Percentiles rank a stretch among this genome's conserved stretches.
Evolutionary conservation across 805 yeast species (phyloP).

Genomic region (Ogataea corticis): DNA sequence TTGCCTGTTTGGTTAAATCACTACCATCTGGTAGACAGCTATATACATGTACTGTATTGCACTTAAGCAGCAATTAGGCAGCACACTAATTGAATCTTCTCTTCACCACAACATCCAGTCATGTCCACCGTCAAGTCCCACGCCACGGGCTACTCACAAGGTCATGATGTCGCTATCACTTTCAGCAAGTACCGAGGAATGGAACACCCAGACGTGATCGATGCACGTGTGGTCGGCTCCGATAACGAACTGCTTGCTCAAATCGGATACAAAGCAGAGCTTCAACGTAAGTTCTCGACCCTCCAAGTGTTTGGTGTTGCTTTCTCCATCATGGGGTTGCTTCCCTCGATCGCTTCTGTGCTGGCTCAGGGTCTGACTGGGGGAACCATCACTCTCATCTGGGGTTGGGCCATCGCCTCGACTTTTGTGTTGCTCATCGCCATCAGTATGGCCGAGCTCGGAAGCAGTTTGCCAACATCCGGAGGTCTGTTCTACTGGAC

Average conservation of each 20-base stretch:
- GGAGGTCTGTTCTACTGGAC: conserved; percentile 62
- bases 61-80: not conserved
- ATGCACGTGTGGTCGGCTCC: conserved; percentile 28
- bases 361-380: conserved; percentile 54
- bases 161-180: conserved; percentile 17
- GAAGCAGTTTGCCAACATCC: conserved; percentile 60
- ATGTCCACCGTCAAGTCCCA: conserved; percentile 3
- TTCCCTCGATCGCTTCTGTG: conserved; percentile 64
- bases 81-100: no score
- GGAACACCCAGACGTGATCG: conserved; percentile 24
- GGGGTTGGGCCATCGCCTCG: conserved; percentile 48
- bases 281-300: conserved; percentile 57
- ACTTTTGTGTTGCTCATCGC: conserved; percentile 56
- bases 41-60: conserved; percentile 1
- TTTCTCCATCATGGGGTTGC: conserved; percentile 61
- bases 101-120: not conserved
- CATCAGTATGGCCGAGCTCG: conserved; percentile 58
- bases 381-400: conserved; percentile 59
- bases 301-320: conserved; percentile 62
- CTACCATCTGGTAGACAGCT: not conserved
- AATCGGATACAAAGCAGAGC: conserved; percentile 65
- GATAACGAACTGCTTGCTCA: conserved; percentile 44
- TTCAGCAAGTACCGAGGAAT: conserved; percentile 19
- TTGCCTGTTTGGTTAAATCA: not conserved
- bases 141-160: conserved; percentile 5